A percentile compares a stretch with the other conserved stretches of the same genome.
These are phyloP conservation scores for Hordeum pubiflorum DNA, from an alignment of 202 grass and related monocot species.

Conservation along the genomic window DNA sequence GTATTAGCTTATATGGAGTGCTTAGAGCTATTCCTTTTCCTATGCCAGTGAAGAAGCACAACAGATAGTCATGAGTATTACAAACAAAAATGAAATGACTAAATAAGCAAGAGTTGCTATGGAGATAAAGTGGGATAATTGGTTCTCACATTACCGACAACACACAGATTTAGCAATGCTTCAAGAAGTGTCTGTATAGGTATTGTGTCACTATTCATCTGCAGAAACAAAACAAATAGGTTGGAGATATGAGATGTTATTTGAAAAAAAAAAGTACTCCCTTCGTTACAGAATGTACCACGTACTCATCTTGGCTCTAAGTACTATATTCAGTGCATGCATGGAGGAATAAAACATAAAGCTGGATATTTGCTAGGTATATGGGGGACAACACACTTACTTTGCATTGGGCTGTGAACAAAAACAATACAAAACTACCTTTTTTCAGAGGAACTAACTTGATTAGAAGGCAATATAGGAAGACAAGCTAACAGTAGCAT, in stretches of 20 bases:
- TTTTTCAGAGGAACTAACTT: neutral
- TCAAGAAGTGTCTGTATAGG: constrained; percentile 53
- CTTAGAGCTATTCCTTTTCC: no score
- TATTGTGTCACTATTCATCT: constrained; percentile 53
- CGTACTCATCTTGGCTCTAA: neutral
- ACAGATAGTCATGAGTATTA: neutral
- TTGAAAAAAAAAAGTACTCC: neutral
- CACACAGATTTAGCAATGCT: constrained; percentile 63
- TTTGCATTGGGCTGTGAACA: neutral
- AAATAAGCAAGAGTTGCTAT: constrained; percentile 18
- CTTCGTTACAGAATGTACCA: neutral
- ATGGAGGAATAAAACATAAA: neutral
- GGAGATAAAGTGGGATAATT: neutral
- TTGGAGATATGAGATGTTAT: neutral
- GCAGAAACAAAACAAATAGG: constrained; percentile 25
- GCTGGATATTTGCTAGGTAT: no score
- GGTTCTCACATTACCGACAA: constrained; percentile 62
- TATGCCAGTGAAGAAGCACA: no score
- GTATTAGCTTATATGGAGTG: neutral
- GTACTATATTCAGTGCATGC: neutral
- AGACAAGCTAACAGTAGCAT: neutral
- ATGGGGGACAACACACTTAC: neutral
- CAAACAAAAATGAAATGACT: neutral
- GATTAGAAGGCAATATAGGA: neutral
- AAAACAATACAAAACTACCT: neutral